Conservation (phyloP, 176 grass and related monocot species). For the Phyllostachys edulis region DNA sequence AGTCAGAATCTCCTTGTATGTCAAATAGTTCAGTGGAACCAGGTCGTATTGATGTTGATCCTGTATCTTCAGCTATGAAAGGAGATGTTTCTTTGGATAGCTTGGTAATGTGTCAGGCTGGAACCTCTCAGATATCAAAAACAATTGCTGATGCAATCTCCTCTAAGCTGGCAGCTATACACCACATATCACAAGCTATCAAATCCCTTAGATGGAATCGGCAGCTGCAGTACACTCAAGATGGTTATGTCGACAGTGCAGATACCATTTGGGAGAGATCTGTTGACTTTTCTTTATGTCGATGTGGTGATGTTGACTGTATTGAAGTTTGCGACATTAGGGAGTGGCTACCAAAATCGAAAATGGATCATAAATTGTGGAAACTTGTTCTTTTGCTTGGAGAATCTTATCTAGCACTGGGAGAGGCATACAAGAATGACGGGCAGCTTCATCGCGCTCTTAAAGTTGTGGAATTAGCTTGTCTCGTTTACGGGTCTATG, state of each 20-base stretch:
- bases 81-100: conserved; percentile 40
- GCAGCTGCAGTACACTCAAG: conserved; percentile 71
- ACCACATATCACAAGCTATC: conserved; percentile 94
- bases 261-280: conserved; percentile 63
- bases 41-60: conserved; percentile 29
- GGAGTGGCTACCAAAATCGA: conserved; percentile 92
- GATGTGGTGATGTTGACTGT: conserved; percentile 92
- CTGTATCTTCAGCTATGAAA: conserved; percentile 41
- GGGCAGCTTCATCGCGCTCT: conserved; percentile 69
- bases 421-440: conserved; percentile 85
- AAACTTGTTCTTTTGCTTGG: conserved; percentile 97
- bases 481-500: conserved; percentile 94
- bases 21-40: conserved; percentile 22
- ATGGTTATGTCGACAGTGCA: conserved; percentile 40
- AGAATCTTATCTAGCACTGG: conserved; percentile 94
- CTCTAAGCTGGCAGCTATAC: conserved; percentile 96
- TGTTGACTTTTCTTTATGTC: conserved; percentile 71
- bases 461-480: conserved; percentile 93
- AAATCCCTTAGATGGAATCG: conserved; percentile 97
- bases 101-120: conserved; percentile 66
- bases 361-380: conserved; percentile 97
- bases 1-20: conserved; percentile 28
- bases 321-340: conserved; percentile 95
- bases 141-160: conserved; percentile 82
- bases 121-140: conserved; percentile 46